Conservation (phyloP, 208 protist species). For the Trypanosoma brucei region DNA sequence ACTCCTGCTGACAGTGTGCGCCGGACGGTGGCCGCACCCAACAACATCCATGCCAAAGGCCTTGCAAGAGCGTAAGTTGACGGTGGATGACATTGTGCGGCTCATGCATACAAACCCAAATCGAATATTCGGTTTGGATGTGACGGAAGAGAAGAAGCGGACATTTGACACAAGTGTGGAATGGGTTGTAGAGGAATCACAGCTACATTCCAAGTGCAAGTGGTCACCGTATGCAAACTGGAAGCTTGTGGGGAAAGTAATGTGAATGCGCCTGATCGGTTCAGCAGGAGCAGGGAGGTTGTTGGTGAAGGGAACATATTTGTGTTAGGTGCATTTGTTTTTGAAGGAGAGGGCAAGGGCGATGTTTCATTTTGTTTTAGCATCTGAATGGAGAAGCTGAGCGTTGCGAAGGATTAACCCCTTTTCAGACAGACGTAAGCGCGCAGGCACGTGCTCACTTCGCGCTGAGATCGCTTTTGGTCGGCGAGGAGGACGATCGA, state of each 20-base stretch:
- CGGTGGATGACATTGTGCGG: slow-evolving; percentile 53
- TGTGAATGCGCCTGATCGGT: slow-evolving; percentile 1
- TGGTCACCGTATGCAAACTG: slow-evolving; percentile 87
- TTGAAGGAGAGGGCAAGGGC: background rate
- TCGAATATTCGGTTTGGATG: slow-evolving; percentile 58
- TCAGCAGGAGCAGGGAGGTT: no score
- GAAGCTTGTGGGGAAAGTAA: slow-evolving; percentile 50
- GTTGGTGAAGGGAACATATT: no score
- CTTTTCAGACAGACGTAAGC: no score
- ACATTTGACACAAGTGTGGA: slow-evolving; percentile 39
- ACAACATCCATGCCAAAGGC: slow-evolving; percentile 40
- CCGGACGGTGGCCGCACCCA: slow-evolving; percentile 67
- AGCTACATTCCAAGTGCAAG: slow-evolving; percentile 75
- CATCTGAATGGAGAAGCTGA: background rate
- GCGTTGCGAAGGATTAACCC: no score
- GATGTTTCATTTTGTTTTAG: slow-evolving; percentile 3
- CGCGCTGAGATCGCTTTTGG: no score
- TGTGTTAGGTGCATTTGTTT: background rate
- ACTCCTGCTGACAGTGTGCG: slow-evolving; percentile 78
- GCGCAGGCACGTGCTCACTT: no score
- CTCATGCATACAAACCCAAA: slow-evolving; percentile 76
- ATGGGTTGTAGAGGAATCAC: slow-evolving; percentile 56
- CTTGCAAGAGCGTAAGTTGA: slow-evolving; percentile 27
- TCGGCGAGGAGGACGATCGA: no score
- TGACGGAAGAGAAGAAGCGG: slow-evolving; percentile 24